Conservation (phyloP, 768 basidiomycete species). For the Fistulinella prunicolor region DNA sequence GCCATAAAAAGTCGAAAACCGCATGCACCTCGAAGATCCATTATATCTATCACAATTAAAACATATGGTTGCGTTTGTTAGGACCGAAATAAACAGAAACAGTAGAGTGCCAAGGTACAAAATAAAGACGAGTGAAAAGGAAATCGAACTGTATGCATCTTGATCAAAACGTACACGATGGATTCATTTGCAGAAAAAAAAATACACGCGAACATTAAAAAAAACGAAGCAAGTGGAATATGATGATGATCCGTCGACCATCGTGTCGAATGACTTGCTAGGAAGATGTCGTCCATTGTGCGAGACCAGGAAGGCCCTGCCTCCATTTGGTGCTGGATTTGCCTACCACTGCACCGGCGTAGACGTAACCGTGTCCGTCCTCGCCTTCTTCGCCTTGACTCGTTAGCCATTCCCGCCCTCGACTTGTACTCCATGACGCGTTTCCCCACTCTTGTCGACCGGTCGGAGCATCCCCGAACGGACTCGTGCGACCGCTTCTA, state of each 20-base stretch:
- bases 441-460: constrained; percentile 17
- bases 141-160: constrained; percentile 5
- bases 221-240: no score
- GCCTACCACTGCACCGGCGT: constrained; percentile 20
- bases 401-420: constrained; percentile 25
- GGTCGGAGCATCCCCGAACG: constrained; percentile 9
- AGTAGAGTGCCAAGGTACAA: constrained; percentile 7
- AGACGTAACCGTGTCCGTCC: constrained; percentile 24
- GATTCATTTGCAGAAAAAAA: constrained; percentile 7
- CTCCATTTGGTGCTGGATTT: constrained; percentile 27
- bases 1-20: no score
- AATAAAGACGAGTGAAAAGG: background rate
- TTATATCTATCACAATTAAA: constrained; percentile 24
- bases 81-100: constrained; percentile 1
- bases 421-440: constrained; percentile 20
- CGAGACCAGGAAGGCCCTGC: constrained; percentile 32
- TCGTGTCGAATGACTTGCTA: constrained; percentile 11
- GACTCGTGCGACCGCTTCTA: constrained; percentile 16
- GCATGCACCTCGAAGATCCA: no score
- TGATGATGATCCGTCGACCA: no score
- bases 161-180: constrained; percentile 14
- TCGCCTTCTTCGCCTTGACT: constrained; percentile 29
- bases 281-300: constrained; percentile 28
- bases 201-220: constrained; percentile 4
- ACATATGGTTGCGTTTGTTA: constrained; percentile 13